Evolutionary conservation across 202 grass and related monocot genomes (phyloP), one percentile per base, ranked within the genome.

Genomic region (Zizania palustris): DNA sequence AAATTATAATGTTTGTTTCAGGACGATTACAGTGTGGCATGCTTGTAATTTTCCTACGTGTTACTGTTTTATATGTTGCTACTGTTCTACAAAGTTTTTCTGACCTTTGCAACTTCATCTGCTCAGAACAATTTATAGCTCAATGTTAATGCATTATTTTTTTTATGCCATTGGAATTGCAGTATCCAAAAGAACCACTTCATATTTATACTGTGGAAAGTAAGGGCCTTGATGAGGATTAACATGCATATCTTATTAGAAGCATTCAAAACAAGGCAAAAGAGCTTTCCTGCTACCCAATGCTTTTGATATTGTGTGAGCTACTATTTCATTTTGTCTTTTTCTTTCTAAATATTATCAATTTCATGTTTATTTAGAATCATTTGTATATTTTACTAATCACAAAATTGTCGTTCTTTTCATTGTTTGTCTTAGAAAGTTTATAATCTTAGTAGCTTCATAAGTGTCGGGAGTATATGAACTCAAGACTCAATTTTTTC

Each of bases 281-380:
- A 49, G 95, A 98, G 64, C 89, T 95, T 67, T 88, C 77, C 63
- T 81, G 78, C 69, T 88, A 85, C 64, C 82, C 79, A 59, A 95
- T 98, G 95, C 83, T 95, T 72, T 85, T 92, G 40, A 80, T 80
- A 4, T 72, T 98, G 36, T 95, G 95, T 22, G 95, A 98, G 91
- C 91, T 95, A 90, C 74, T 46, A 88, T 83, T 53, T 54, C 16
- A 54, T 54, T 48, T 58, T 85, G 3, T 81, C 5, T 46, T 81
- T 58, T 69, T n/a, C n/a, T 19, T 35, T 85, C 1, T 58, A 28
- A 45, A 74, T 28, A 60, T 12, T 69, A 44, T 16, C n/a, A n/a
- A n/a, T n/a, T n/a, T n/a, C n/a, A n/a, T n/a, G n/a, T n/a, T n/a
- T n/a, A n/a, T n/a, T n/a, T n/a, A n/a, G n/a, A n/a, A n/a, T n/a